Conservation (phyloP, 2,329 filamentous ascomycete species). For the Pseudocercospora macadamiae region DNA sequence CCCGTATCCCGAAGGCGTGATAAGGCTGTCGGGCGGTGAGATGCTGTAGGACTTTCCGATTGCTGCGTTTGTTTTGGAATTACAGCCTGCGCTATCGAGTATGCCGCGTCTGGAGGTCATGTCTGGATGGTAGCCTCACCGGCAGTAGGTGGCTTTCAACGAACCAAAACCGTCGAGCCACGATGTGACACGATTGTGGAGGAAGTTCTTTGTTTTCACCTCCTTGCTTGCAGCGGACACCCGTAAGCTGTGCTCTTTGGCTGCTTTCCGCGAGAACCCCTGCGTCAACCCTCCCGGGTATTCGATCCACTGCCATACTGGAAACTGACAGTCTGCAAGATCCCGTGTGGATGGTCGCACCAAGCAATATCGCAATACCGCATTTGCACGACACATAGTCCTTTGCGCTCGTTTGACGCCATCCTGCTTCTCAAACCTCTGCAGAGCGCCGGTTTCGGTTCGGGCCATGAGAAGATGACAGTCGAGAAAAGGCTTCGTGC, state of each 20-base stretch:
- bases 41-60: neutral
- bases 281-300: constrained; percentile 9
- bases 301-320: neutral
- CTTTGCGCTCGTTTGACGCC: constrained; percentile 7
- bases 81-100: neutral
- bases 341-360: constrained; percentile 14
- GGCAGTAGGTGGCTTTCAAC: constrained; percentile 5
- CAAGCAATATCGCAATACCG: constrained; percentile 11
- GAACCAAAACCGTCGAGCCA: constrained; percentile 2
- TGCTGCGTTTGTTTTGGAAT: neutral
- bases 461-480: constrained; percentile 5
- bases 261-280: constrained; percentile 8
- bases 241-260: neutral
- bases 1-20: neutral
- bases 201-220: constrained; percentile 9
- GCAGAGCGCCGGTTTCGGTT: constrained; percentile 1
- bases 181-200: constrained; percentile 13
- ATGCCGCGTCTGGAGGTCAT: neutral
- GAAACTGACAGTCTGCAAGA: constrained; percentile 18
- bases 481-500: neutral
- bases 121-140: constrained; percentile 1
- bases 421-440: constrained; percentile 9
- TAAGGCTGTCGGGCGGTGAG: neutral
- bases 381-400: constrained; percentile 13
- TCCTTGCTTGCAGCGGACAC: constrained; percentile 12